Percentiles rank a stretch among this genome's conserved stretches.
Evolutionary conservation across 2,329 filamentous ascomycete genomes (phyloP).

Genomic region (Aspergillus sp.): DNA sequence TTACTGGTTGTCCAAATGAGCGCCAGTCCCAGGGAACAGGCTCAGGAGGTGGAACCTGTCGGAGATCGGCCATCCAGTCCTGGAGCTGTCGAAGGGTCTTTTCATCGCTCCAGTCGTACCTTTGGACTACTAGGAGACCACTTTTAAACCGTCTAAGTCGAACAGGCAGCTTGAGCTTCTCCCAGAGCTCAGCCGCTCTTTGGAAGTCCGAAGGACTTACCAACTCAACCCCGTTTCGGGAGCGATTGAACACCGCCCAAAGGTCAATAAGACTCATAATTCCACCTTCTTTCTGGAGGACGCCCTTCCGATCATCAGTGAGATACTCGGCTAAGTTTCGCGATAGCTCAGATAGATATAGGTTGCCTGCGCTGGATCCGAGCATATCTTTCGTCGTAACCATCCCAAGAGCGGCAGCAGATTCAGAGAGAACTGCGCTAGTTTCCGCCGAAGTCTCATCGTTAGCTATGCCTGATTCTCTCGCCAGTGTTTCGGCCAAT

Average conservation of each 20-base stretch:
- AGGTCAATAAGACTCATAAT: constrained; percentile 88
- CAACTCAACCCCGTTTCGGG: constrained; percentile 87
- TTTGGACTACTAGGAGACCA: constrained; percentile 91
- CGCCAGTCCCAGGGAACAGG: constrained; percentile 74
- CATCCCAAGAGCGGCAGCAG: constrained; percentile 78
- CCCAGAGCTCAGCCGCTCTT: constrained; percentile 85
- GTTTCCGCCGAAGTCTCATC: constrained; percentile 67
- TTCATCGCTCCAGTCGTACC: constrained; percentile 83
- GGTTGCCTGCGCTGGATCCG: constrained; percentile 72
- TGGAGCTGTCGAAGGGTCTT: constrained; percentile 77
- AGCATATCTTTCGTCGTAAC: constrained; percentile 96
- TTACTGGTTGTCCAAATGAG: constrained; percentile 78
- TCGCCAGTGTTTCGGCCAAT: constrained; percentile 82
- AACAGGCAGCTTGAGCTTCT: constrained; percentile 80
- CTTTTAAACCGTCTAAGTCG: constrained; percentile 86
- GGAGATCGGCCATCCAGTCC: constrained; percentile 74
- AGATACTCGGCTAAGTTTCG: constrained; percentile 85
- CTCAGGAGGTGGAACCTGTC: constrained; percentile 62
- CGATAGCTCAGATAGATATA: constrained; percentile 86
- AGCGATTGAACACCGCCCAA: constrained; percentile 93
- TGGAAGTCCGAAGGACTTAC: constrained; percentile 90
- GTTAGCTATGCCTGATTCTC: constrained; percentile 60
- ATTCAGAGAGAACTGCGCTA: constrained; percentile 74
- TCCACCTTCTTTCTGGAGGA: constrained; percentile 76
- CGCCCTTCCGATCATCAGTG: constrained; percentile 76